Evolutionary conservation across 1,139 yeast species (phyloP), one percentile per base, ranked within the genome.

Genomic region (Geotrichum carabidarum): DNA sequence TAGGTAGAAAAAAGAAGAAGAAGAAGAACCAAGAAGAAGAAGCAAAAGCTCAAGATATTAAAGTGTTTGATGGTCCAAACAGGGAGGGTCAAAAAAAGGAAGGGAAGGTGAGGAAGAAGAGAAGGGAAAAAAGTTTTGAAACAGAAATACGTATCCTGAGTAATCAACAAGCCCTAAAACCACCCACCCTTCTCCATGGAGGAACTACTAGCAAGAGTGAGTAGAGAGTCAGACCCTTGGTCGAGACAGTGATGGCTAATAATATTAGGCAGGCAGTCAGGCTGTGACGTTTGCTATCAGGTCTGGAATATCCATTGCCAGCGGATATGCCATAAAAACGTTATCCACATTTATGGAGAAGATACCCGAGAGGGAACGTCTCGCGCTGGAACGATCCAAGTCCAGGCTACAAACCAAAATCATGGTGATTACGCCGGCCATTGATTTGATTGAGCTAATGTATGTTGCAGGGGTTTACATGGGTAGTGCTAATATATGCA

Each of bases 271-370:
- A 3, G 85, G 91, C 35, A 82, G 81, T 55, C 93, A 86, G 61
- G 89, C 89, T 1, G 88, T 86, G 8, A 80, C 90, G 1, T 84
- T 86, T 71, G 95, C 94, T 9, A 82, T 86, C 43, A 73, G 86
- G 56, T 85, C 93, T 1, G 90, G 94, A 0, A 81, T 86, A 30
- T 82, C 90, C 0, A 64, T 86, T 36, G 95, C 94, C 0, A 82
- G 91, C 0, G 83, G 86, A 0, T 86, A 82, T 69, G 93, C 93
- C 17, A 77, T 86, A 52, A 82, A 80, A 59, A 81, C 87, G 0
- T 79, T 86, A 15, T 69, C 82, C 15, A 78, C 76, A 51, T 78
- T 84, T 59, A 71, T 85, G 50, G 83, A 79, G 40, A 76, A 78
- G 57, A 77, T 85, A 30, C 93, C 94, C 0, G 80, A 75, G 44